Evolutionary conservation across 2,329 filamentous ascomycete species (phyloP).

Genomic region (Helotiales sp.): DNA sequence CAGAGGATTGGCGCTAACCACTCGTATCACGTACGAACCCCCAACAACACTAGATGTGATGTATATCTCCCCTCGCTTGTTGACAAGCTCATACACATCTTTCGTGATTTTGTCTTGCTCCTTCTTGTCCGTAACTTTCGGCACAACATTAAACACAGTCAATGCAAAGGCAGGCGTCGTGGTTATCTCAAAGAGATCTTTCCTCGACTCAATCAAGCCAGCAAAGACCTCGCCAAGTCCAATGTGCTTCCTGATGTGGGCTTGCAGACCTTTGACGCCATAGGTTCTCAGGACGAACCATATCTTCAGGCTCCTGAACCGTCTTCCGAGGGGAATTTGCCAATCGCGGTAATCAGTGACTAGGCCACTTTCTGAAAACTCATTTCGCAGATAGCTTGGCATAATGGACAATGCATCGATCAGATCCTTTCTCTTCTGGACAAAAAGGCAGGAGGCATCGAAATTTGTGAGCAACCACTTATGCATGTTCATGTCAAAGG

Average conservation of each 20-base stretch:
- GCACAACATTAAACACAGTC: constrained; percentile 70
- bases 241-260: constrained; percentile 71
- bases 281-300: constrained; percentile 92
- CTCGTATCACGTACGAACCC: constrained; percentile 74
- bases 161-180: constrained; percentile 76
- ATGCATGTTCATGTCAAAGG: constrained; percentile 94
- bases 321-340: constrained; percentile 89
- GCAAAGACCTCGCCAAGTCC: constrained; percentile 70
- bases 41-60: constrained; percentile 76
- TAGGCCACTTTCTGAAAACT: constrained; percentile 75
- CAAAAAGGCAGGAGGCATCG: constrained; percentile 78
- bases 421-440: constrained; percentile 74
- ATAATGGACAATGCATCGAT: constrained; percentile 77
- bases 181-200: constrained; percentile 75
- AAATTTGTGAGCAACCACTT: constrained; percentile 97
- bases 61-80: constrained; percentile 75
- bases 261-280: constrained; percentile 73
- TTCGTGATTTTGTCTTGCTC: constrained; percentile 69
- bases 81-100: constrained; percentile 73
- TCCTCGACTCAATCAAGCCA: constrained; percentile 53
- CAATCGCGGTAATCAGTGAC: constrained; percentile 97
- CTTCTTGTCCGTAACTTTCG: constrained; percentile 40
- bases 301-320: constrained; percentile 87
- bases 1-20: constrained; percentile 71
- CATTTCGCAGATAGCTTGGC: constrained; percentile 79